phyloP scores from a whole-genome alignment of 176 grass and related monocot genomes.

The Zizania latifolia region DNA sequence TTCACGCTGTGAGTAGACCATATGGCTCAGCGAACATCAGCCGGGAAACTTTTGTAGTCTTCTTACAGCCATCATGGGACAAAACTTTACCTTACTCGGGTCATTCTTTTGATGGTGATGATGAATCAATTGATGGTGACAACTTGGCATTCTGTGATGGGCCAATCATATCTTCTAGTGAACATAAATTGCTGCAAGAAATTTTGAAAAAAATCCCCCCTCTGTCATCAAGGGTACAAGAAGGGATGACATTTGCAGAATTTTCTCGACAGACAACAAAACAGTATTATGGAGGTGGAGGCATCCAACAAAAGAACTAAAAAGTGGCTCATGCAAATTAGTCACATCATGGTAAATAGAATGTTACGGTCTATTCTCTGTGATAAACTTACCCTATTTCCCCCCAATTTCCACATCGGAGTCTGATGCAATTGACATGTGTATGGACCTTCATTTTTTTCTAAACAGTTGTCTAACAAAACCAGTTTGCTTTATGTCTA shows the following conservation, averaged over 20 bases:
- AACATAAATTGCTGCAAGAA: constrained; percentile 37
- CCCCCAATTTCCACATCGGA: not conserved
- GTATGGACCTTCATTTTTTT: not conserved
- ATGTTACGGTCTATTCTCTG: not conserved
- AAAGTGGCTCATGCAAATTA: not conserved
- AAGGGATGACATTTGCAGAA: constrained; percentile 90
- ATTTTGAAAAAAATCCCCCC: constrained; percentile 63
- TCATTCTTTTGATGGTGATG: constrained; percentile 26
- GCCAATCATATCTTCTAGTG: not conserved
- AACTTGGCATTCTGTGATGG: not conserved
- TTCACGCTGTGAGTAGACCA: constrained; percentile 73
- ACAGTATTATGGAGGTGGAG: constrained; percentile 73
- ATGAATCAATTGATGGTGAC: constrained; percentile 34
- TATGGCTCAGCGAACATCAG: constrained; percentile 41
- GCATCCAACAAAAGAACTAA: constrained; percentile 57
- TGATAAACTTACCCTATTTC: not conserved
- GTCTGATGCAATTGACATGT: not conserved
- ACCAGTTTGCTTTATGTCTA: not conserved
- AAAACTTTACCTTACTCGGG: constrained; percentile 47
- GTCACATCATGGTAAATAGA: not conserved
- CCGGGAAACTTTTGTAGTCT: constrained; percentile 78
- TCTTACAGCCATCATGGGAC: constrained; percentile 79
- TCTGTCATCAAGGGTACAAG: constrained; percentile 50
- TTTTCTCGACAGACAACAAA: constrained; percentile 89
- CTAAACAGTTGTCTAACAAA: not conserved